Evolutionary conservation across 2,329 filamentous ascomycete species (phyloP).

Genomic region (Pseudofabraea citricarpa): DNA sequence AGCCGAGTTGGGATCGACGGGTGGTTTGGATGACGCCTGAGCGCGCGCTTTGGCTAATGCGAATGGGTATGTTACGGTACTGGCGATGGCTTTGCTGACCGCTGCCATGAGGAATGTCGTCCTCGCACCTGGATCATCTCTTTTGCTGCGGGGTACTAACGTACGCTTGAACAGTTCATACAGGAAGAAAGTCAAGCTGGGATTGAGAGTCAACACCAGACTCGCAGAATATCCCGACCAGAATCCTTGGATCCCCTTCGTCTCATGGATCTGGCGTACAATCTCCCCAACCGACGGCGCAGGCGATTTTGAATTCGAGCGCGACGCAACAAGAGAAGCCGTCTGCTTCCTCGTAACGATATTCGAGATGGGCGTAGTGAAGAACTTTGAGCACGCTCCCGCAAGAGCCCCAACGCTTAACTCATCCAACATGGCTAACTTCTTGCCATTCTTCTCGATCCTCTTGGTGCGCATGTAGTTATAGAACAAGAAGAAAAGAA

Average conservation of each 20-base stretch:
- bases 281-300: constrained; percentile 45
- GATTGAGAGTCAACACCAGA: constrained; percentile 77
- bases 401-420: constrained; percentile 69
- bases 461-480: constrained; percentile 39
- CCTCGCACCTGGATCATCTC: constrained; percentile 45
- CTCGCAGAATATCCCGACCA: constrained; percentile 87
- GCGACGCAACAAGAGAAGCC: constrained; percentile 43
- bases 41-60: constrained; percentile 78
- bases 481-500: constrained; percentile 84
- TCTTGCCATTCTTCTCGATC: constrained; percentile 33
- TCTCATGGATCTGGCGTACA: constrained; percentile 54
- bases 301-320: constrained; percentile 20
- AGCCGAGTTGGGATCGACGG: constrained; percentile 23
- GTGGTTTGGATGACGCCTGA: constrained; percentile 51
- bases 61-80: constrained; percentile 77
- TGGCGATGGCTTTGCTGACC: constrained; percentile 72
- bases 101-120: constrained; percentile 67
- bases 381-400: constrained; percentile 67
- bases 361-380: constrained; percentile 78
- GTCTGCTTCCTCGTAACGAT: constrained; percentile 81
- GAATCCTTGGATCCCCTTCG: constrained; percentile 71
- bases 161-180: constrained; percentile 65
- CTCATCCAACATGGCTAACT: constrained; percentile 63
- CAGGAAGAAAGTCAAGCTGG: constrained; percentile 79
- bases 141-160: constrained; percentile 48